Conservation (phyloP, 306 rosid species). For the Rosa lucieae region DNA sequence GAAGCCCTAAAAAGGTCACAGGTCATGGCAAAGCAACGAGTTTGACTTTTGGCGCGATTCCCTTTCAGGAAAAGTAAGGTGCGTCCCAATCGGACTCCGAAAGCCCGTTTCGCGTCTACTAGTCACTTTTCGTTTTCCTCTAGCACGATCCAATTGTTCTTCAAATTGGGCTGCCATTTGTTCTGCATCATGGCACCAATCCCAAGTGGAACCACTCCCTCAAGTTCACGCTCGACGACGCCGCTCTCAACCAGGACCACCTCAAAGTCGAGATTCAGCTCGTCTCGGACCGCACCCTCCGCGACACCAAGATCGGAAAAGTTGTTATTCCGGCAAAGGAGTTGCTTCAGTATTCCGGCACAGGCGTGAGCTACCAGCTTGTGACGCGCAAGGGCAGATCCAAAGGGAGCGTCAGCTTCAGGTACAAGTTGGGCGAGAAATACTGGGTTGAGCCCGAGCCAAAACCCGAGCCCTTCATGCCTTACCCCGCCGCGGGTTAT, state of each 20-base stretch:
- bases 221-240: constrained; percentile 31
- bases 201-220: constrained; percentile 31
- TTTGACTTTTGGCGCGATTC: too few species aligned
- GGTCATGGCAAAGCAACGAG: too few species aligned
- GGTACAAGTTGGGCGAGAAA: constrained; percentile 49
- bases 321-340: constrained; percentile 38
- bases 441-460: constrained; percentile 7
- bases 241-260: constrained; percentile 23
- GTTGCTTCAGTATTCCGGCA: constrained; percentile 26
- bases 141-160: too few species aligned
- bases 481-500: constrained; percentile 25
- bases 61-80: too few species aligned
- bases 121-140: too few species aligned
- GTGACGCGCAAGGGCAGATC: constrained; percentile 29
- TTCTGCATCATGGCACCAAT: neutral
- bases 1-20: too few species aligned
- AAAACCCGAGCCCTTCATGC: constrained; percentile 23
- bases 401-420: constrained; percentile 39
- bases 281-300: constrained; percentile 32
- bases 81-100: too few species aligned
- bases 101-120: too few species aligned
- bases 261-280: constrained; percentile 41
- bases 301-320: constrained; percentile 44
- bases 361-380: constrained; percentile 30
- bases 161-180: too few species aligned